Evolutionary conservation across 495 filamentous ascomycete genomes (phyloP).

Genomic region (Penicillium coprophilum): DNA sequence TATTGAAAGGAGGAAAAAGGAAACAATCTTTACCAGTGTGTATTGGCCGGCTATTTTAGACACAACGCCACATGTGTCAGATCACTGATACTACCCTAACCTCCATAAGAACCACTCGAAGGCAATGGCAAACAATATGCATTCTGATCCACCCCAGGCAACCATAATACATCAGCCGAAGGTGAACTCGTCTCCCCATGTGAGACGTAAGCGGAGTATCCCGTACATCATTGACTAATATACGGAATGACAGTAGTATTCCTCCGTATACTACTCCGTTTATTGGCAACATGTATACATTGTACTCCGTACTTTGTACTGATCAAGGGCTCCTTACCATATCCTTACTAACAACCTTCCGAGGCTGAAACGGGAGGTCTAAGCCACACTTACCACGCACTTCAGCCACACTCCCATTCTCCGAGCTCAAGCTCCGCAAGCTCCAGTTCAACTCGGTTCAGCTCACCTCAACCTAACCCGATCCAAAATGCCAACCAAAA

Average conservation of each 20-base stretch:
- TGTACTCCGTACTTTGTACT: neutral
- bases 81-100: neutral
- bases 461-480: neutral
- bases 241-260: too few relatives aligned
- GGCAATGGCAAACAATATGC: too few relatives aligned
- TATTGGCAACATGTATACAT: too few relatives aligned
- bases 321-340: neutral
- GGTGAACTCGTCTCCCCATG: too few relatives aligned
- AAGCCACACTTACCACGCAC: neutral
- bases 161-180: neutral
- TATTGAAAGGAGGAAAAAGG: too few relatives aligned
- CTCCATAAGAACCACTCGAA: too few relatives aligned
- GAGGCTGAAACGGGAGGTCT: neutral
- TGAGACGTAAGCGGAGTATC: neutral
- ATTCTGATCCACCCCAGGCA: neutral
- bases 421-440: neutral
- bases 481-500: slow-evolving; percentile 39
- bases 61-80: neutral
- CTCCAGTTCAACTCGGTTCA: neutral
- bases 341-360: neutral
- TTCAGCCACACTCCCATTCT: neutral
- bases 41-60: neutral
- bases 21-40: neutral
- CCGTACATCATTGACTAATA: too few relatives aligned
- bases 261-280: too few relatives aligned